Evolutionary conservation across 805 yeast species (phyloP).

Genomic region (Starmerella asiatica): DNA sequence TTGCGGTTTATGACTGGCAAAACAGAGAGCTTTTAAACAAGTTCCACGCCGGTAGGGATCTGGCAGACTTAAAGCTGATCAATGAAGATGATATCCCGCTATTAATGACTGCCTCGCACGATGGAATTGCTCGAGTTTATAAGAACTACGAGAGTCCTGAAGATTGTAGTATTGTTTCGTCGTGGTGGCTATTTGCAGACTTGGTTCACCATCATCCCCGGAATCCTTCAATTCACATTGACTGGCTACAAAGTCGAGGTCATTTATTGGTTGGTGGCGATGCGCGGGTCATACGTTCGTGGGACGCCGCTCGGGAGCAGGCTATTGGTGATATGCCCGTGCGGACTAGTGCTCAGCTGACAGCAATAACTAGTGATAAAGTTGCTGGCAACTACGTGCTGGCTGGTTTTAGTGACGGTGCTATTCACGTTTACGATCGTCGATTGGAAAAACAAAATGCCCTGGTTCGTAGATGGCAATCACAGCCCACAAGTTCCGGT

Average conservation of each 20-base stretch:
- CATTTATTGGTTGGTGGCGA: slow-evolving; percentile 86
- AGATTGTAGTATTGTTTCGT: slow-evolving; percentile 51
- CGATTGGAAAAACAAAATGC: slow-evolving; percentile 73
- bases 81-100: slow-evolving; percentile 89
- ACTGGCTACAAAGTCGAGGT: slow-evolving; percentile 96
- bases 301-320: slow-evolving; percentile 95
- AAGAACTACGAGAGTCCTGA: slow-evolving; percentile 52
- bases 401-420: slow-evolving; percentile 87
- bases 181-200: slow-evolving; percentile 80
- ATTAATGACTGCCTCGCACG: slow-evolving; percentile 77
- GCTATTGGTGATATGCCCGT: slow-evolving; percentile 83
- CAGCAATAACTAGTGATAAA: slow-evolving; percentile 85
- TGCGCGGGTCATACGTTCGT: slow-evolving; percentile 73
- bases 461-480: slow-evolving; percentile 69
- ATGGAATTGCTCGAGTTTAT: slow-evolving; percentile 83
- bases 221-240: slow-evolving; percentile 53
- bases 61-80: slow-evolving; percentile 71
- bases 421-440: slow-evolving; percentile 79
- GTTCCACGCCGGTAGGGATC: slow-evolving; percentile 77
- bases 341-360: slow-evolving; percentile 74
- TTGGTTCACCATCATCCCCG: slow-evolving; percentile 15
- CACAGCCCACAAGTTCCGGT: slow-evolving; percentile 1
- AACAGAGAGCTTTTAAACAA: slow-evolving; percentile 35
- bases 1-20: slow-evolving; percentile 85
- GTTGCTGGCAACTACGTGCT: slow-evolving; percentile 83